These are phyloP conservation scores for Suillus brevipes DNA, from an alignment of 768 basidiomycete genomes.

Conservation along the genomic window DNA sequence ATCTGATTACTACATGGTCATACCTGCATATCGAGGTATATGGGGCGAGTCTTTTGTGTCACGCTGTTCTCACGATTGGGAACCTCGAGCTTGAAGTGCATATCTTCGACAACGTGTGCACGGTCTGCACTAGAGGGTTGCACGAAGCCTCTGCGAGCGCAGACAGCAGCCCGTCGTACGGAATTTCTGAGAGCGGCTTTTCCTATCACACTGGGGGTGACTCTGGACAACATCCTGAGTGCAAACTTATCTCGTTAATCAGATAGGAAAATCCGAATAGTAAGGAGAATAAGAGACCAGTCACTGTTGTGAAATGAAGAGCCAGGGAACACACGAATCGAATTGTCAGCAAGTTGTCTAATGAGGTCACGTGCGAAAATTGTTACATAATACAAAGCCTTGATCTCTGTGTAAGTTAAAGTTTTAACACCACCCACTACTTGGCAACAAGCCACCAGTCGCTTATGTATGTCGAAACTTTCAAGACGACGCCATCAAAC, in stretches of 20 bases:
- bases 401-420: background rate
- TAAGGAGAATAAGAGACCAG: conserved; percentile 15
- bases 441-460: background rate
- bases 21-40: conserved; percentile 98
- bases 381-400: background rate
- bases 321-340: background rate
- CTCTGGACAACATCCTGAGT: conserved; percentile 55
- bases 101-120: conserved; percentile 74
- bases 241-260: conserved; percentile 3
- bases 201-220: conserved; percentile 41
- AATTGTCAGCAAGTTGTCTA: conserved; percentile 1
- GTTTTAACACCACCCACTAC: background rate
- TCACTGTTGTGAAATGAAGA: conserved; percentile 5
- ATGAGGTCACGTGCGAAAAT: background rate
- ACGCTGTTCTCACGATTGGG: conserved; percentile 57
- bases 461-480: background rate
- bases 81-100: conserved; percentile 81
- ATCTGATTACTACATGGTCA: conserved; percentile 19
- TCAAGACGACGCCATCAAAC: background rate
- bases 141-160: conserved; percentile 60
- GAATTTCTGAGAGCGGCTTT: conserved; percentile 29
- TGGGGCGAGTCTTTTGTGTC: conserved; percentile 73
- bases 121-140: conserved; percentile 82
- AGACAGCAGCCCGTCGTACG: conserved; percentile 20
- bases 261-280: conserved; percentile 8